Evolutionary conservation across 2,329 filamentous ascomycete genomes (phyloP).

Genomic region (Lachnellula hyalina): DNA sequence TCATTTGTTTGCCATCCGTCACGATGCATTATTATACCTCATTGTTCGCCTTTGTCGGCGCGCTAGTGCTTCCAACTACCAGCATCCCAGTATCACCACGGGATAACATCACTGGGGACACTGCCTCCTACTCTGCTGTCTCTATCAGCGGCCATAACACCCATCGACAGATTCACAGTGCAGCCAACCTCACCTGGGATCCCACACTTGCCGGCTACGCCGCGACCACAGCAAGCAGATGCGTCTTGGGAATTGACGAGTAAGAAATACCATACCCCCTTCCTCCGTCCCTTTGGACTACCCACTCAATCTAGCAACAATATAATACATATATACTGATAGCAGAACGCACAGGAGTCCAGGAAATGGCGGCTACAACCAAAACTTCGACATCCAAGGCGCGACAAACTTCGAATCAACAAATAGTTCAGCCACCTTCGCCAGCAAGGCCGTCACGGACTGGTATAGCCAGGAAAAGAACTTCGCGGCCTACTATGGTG

Average conservation of each 20-base stretch:
- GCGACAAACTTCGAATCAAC: conserved; percentile 40
- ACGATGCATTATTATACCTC: background rate
- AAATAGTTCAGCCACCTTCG: conserved; percentile 39
- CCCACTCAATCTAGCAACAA: background rate
- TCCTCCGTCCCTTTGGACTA: conserved; percentile 9
- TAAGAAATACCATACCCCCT: conserved; percentile 40
- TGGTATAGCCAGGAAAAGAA: conserved; percentile 75
- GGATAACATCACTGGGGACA: background rate
- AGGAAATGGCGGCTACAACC: conserved; percentile 66
- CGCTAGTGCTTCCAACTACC: background rate
- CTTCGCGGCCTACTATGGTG: conserved; percentile 55
- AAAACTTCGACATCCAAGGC: conserved; percentile 75
- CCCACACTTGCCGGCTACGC: conserved; percentile 58
- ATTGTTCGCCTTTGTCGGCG: background rate
- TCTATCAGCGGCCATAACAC: conserved; percentile 63
- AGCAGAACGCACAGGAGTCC: conserved; percentile 37
- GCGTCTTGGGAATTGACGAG: conserved; percentile 70
- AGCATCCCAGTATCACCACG: background rate
- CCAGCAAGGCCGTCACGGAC: conserved; percentile 65
- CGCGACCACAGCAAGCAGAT: conserved; percentile 54
- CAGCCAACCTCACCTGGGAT: conserved; percentile 59
- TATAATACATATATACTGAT: background rate
- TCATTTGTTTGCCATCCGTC: background rate
- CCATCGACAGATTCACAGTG: conserved; percentile 77
- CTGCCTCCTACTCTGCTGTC: background rate